Evolutionary conservation across 805 yeast species (phyloP).

Genomic region (Saccharomycopsis oosterbeekiorum): DNA sequence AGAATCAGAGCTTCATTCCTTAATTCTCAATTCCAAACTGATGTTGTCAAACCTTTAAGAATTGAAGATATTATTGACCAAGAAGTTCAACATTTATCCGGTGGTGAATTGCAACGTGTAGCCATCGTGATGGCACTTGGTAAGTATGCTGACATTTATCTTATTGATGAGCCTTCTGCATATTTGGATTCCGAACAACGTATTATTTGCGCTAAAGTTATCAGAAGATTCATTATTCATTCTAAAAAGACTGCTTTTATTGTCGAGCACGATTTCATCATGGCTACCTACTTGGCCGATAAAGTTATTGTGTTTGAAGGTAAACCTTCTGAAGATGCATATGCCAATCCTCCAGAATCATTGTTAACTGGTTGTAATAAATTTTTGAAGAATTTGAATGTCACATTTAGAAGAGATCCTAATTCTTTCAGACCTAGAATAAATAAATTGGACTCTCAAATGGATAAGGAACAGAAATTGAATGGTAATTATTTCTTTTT

Average conservation of each 20-base stretch:
- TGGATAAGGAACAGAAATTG: constrained; percentile 96
- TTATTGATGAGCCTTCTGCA: constrained; percentile 98
- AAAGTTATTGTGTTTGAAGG: constrained; percentile 98
- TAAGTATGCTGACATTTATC: constrained; percentile 87
- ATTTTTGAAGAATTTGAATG: constrained; percentile 93
- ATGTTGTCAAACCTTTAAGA: constrained; percentile 89
- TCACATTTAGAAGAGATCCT: constrained; percentile 99
- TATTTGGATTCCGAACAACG: constrained; percentile 99
- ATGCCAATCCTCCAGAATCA: constrained; percentile 84
- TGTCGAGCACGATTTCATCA: constrained; percentile 99
- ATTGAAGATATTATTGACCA: constrained; percentile 94
- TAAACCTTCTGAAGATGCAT: constrained; percentile 73
- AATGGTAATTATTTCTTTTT: constrained; percentile 93
- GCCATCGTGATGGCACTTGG: constrained; percentile 95
- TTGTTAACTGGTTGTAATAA: constrained; percentile 94
- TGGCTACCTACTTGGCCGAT: constrained; percentile 99
- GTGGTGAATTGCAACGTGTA: constrained; percentile 99
- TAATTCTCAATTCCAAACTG: constrained; percentile 96
- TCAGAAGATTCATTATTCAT: constrained; percentile 91
- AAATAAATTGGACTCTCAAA: constrained; percentile 93
- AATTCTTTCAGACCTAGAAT: constrained; percentile 97
- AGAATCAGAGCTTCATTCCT: constrained; percentile 90
- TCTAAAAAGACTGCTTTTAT: constrained; percentile 97
- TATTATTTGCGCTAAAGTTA: constrained; percentile 96
- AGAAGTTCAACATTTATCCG: constrained; percentile 94